Base-by-base conservation (phyloP, 495 filamentous ascomycete genomes). In the Penicillium mononematosum region DNA sequence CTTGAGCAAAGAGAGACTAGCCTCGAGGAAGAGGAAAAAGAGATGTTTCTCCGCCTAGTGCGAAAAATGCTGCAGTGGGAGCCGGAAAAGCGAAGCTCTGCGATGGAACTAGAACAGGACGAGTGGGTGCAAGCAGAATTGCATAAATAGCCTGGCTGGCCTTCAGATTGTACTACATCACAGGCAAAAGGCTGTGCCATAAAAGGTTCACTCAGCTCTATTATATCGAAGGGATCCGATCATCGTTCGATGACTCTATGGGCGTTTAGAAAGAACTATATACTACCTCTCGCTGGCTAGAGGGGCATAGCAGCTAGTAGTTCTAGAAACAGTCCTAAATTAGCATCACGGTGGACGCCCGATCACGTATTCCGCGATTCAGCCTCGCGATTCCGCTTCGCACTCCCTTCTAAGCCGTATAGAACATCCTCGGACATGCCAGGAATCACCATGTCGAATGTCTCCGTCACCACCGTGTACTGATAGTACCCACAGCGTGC, bases 401-500 rank as follows among this genome's bases (percentile, higher is more conserved):
- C 47, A 53, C 39, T 70, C 2, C 64, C 67, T 32, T 67, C 73
- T 45, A 72, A 45, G 41, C 73, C 70, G 52, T 69, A 70, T 19
- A 71, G 58, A 3, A 69, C 65, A 60, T 75, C 69, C 38, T 67
- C 65, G 11, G 67, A 70, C 68, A 69, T 69, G 9, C 67, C 67
- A n/a, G 75, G 76, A 31, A 78, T 75, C 0, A 31, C 29, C 29
- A 84, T 83, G 22, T 82, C 79, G 64, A 83, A 83, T 11, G 76
- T 78, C 55, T 83, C 72, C 38, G 65, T 59, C 12, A 83, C 63
- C 32, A 77, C 78, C 6, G 77, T 69, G 65, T 85, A 85, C 68
- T 85, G 71, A 63, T 78, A 79, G 57, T 86, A 85, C 39, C 82
- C 82, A 66, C 78, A 31, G 29, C 29, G 29, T 19, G 83, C 82